Evolutionary conservation across 2,329 filamentous ascomycete species (phyloP).

Genomic region (Penicillium griseofulvum): DNA sequence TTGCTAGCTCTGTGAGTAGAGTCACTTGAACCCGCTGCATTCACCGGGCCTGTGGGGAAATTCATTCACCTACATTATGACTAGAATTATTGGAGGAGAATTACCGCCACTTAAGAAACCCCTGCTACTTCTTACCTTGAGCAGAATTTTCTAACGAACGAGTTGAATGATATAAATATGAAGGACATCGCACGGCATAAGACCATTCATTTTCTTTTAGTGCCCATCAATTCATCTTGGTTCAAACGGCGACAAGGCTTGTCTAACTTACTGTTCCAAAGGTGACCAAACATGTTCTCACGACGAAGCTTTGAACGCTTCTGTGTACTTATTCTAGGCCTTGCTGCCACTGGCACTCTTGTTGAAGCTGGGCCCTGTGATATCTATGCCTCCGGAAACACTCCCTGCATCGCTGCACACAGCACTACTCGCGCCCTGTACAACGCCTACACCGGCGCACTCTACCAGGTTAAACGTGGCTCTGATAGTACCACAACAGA

Average conservation of each 20-base stretch:
- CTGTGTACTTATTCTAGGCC: conserved; percentile 30
- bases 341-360: conserved; percentile 40
- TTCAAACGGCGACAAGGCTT: background rate
- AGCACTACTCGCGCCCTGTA: conserved; percentile 65
- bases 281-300: conserved; percentile 32
- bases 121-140: background rate
- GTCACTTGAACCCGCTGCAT: background rate
- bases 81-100: conserved; percentile 8
- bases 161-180: background rate
- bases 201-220: background rate
- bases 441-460: conserved; percentile 50
- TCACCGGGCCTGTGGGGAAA: no score
- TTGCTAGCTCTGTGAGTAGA: background rate
- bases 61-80: background rate
- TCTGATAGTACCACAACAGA: conserved; percentile 50
- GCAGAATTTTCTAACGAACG: background rate
- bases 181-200: background rate
- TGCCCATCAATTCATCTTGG: background rate
- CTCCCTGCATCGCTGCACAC: conserved; percentile 64
- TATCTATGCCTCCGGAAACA: conserved; percentile 57
- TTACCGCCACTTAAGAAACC: background rate
- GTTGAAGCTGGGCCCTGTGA: conserved; percentile 60
- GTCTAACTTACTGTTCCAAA: background rate
- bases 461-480: conserved; percentile 60
- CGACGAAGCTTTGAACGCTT: conserved; percentile 25